Evolutionary conservation across 179 eudicot species (phyloP).

Genomic region (Pouteria campechiana): DNA sequence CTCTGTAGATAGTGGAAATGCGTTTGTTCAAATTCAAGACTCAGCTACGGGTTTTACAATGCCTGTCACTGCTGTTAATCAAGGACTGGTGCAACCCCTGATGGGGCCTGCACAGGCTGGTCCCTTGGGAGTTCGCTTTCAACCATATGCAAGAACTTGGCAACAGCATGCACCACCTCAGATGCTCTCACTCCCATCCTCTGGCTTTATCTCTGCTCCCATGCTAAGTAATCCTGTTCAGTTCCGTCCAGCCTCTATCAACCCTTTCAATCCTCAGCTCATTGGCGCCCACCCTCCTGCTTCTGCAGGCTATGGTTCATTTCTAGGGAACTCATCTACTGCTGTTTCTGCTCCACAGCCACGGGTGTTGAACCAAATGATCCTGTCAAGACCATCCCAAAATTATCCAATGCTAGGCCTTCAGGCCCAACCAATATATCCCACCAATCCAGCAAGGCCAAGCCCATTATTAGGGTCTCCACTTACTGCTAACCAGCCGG

Average conservation of each 20-base stretch:
- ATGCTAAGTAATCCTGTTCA: slow-evolving; percentile 8
- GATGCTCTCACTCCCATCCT: slow-evolving; percentile 9
- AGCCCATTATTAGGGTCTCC: too few species aligned
- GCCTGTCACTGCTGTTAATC: slow-evolving; percentile 20
- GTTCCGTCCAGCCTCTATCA: slow-evolving; percentile 26
- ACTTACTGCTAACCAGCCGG: slow-evolving; percentile 19
- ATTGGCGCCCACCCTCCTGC: slow-evolving; percentile 34
- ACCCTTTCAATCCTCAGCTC: slow-evolving; percentile 26
- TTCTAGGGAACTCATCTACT: slow-evolving; percentile 24
- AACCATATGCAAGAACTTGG: slow-evolving; percentile 49
- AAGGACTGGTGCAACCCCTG: slow-evolving; percentile 25
- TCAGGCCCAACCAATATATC: slow-evolving; percentile 10
- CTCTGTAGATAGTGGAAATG: slow-evolving; percentile 24
- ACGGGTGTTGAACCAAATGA: slow-evolving; percentile 29
- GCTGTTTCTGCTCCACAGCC: slow-evolving; percentile 29
- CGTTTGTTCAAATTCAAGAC: slow-evolving; percentile 19
- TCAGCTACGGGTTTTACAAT: slow-evolving; percentile 13
- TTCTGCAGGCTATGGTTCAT: slow-evolving; percentile 23
- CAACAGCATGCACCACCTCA: slow-evolving; percentile 28
- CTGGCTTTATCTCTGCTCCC: slow-evolving; percentile 19
- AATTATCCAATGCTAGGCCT: slow-evolving; percentile 18
- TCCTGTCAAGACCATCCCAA: slow-evolving; percentile 32
- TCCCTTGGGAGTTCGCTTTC: slow-evolving; percentile 38
- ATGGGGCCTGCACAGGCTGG: slow-evolving; percentile 28
- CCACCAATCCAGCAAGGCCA: slow-evolving; percentile 18